Conservation (phyloP, 495 filamentous ascomycete species). For the Penicillium simplicissimum region DNA sequence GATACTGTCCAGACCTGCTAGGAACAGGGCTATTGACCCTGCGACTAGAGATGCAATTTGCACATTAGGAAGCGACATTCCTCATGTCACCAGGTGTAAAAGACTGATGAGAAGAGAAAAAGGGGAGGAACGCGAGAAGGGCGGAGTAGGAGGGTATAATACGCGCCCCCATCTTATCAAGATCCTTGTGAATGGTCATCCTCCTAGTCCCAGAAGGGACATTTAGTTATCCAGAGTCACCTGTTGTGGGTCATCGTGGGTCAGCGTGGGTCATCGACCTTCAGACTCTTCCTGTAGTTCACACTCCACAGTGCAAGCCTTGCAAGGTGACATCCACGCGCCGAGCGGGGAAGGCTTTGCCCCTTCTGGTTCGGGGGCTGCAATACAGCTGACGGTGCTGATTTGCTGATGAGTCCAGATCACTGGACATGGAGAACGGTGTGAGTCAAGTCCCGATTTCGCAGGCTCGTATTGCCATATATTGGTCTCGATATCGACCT, state of each 20-base stretch:
- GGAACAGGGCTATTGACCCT: slow-evolving; percentile 29
- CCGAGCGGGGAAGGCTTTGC: slow-evolving; percentile 6
- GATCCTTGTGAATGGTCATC: not conserved
- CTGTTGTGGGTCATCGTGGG: not conserved
- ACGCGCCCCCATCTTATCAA: slow-evolving; percentile 10
- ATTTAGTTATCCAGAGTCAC: not conserved
- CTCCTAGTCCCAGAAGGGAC: slow-evolving; percentile 1
- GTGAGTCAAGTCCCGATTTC: slow-evolving; percentile 5
- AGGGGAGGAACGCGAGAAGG: not conserved
- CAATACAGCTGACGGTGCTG: not conserved
- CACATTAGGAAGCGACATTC: slow-evolving; percentile 24
- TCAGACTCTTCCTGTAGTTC: not conserved
- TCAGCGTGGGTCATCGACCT: not conserved
- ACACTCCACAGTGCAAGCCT: not conserved
- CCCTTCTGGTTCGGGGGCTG: not conserved
- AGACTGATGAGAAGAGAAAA: not conserved
- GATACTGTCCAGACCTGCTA: slow-evolving; percentile 25
- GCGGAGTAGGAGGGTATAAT: slow-evolving; percentile 1
- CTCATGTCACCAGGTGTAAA: slow-evolving; percentile 16
- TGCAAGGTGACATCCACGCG: slow-evolving; percentile 12
- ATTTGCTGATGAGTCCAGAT: not conserved
- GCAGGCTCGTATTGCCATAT: not conserved
- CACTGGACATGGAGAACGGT: not conserved
- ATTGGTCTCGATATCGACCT: not conserved
- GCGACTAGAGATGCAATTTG: slow-evolving; percentile 22